These are phyloP conservation scores for Lotmaria passim DNA, from an alignment of 208 protist species.

Conservation along the genomic window DNA sequence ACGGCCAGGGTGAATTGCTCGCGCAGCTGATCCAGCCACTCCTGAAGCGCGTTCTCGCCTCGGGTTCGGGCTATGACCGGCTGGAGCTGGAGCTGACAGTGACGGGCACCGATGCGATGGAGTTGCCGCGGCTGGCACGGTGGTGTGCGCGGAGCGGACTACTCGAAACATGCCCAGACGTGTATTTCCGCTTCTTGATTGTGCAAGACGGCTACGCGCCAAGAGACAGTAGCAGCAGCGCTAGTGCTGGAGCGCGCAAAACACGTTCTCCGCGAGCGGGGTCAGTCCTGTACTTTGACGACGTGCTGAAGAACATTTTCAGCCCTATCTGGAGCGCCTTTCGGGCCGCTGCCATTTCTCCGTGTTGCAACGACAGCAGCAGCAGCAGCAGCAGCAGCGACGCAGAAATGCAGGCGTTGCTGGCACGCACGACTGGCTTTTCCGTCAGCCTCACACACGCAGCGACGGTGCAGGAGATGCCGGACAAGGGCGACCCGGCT, in stretches of 20 bases:
- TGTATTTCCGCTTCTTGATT: conserved; percentile 59
- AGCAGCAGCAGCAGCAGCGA: conserved; percentile 28
- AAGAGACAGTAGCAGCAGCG: not conserved
- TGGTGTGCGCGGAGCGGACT: conserved; percentile 74
- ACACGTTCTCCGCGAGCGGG: not conserved
- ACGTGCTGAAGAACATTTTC: conserved; percentile 97
- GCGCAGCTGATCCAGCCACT: conserved; percentile 51
- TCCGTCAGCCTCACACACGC: conserved; percentile 44
- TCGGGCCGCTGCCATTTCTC: conserved; percentile 40
- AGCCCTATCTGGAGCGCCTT: conserved; percentile 96
- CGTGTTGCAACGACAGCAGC: not conserved
- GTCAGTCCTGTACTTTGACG: conserved; percentile 60
- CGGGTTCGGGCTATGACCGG: conserved; percentile 32
- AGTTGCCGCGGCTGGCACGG: conserved; percentile 62
- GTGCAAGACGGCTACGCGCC: conserved; percentile 60
- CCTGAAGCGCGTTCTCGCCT: conserved; percentile 38
- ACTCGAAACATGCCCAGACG: conserved; percentile 26
- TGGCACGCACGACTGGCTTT: conserved; percentile 93
- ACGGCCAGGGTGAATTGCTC: conserved; percentile 54
- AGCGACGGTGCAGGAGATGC: conserved; percentile 62
- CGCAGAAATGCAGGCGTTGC: conserved; percentile 88
- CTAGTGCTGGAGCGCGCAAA: not conserved
- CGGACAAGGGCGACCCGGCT: conserved; percentile 17
- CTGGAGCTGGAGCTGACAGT: conserved; percentile 81
- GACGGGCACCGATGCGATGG: conserved; percentile 44